These are phyloP conservation scores for Artomyces pyxidatus DNA, from an alignment of 768 basidiomycete genomes.

Conservation along the genomic window DNA sequence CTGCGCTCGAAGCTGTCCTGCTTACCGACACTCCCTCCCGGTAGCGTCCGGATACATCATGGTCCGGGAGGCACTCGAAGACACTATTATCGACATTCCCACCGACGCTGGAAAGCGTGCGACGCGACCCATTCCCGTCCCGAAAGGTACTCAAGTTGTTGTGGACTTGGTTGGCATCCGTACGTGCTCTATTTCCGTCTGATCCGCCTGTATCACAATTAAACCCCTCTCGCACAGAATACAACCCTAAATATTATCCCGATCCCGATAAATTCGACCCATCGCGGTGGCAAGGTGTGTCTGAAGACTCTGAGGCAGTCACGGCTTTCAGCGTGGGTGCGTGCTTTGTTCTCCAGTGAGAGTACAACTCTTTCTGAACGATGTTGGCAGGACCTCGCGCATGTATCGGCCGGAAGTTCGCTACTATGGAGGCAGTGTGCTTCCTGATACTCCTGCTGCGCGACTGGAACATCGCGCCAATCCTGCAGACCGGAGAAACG, in stretches of 20 bases:
- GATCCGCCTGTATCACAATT: neutral
- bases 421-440: slow-evolving; percentile 41
- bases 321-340: slow-evolving; percentile 15
- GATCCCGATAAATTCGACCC: slow-evolving; percentile 30
- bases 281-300: slow-evolving; percentile 29
- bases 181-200: slow-evolving; percentile 8
- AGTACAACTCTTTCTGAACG: neutral
- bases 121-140: slow-evolving; percentile 15
- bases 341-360: neutral
- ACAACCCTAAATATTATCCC: slow-evolving; percentile 28
- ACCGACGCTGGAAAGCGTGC: slow-evolving; percentile 11
- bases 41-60: slow-evolving; percentile 24
- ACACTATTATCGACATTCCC: slow-evolving; percentile 17
- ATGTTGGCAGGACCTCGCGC: slow-evolving; percentile 33
- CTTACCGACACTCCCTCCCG: neutral
- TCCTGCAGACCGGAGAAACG: slow-evolving; percentile 31
- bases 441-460: slow-evolving; percentile 45
- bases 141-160: slow-evolving; percentile 20
- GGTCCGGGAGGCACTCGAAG: slow-evolving; percentile 23
- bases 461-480: slow-evolving; percentile 44
- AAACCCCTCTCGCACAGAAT: slow-evolving; percentile 19
- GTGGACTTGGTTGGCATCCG: slow-evolving; percentile 25
- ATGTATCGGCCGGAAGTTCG: slow-evolving; percentile 50
- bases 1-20: neutral
- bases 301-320: slow-evolving; percentile 7